These are phyloP conservation scores for Deakozyma indianensis DNA, from an alignment of 805 yeast species.

Conservation along the genomic window DNA sequence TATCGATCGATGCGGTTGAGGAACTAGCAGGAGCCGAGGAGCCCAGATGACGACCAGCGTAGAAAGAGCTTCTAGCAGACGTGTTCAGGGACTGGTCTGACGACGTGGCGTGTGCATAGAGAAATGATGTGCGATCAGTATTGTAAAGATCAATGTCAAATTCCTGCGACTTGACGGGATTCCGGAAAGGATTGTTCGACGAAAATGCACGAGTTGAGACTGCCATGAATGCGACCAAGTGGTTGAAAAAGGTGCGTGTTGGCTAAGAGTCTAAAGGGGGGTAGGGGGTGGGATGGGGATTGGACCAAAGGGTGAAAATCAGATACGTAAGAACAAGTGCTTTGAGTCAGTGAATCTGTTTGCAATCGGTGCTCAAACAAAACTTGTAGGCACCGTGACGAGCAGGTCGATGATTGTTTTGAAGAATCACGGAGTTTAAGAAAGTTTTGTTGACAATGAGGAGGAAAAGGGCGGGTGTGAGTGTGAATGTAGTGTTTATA, in stretches of 20 bases:
- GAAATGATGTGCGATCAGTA: not conserved
- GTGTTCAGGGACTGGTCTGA: conserved; percentile 4
- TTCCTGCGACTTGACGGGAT: conserved; percentile 8
- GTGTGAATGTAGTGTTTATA: too few species aligned
- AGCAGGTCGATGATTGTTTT: too few species aligned
- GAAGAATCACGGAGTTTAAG: too few species aligned
- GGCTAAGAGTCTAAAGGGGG: too few species aligned
- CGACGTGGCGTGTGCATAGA: not conserved
- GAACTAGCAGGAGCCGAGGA: conserved; percentile 2
- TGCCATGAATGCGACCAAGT: not conserved
- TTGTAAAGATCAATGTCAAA: conserved; percentile 3
- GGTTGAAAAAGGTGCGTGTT: not conserved
- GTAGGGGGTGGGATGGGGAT: too few species aligned
- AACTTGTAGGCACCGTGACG: too few species aligned
- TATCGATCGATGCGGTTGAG: conserved; percentile 9
- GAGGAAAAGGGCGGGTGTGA: too few species aligned
- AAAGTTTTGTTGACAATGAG: too few species aligned
- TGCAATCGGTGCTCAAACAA: too few species aligned
- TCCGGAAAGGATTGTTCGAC: conserved; percentile 14
- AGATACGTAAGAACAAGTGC: too few species aligned
- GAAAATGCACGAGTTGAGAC: conserved; percentile 7
- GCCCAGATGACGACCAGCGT: conserved; percentile 5
- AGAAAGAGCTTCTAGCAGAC: conserved; percentile 6
- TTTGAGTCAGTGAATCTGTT: too few species aligned
- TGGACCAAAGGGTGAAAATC: too few species aligned